Conservation (phyloP, 495 filamentous ascomycete species). For the Apodospora peruviana region DNA sequence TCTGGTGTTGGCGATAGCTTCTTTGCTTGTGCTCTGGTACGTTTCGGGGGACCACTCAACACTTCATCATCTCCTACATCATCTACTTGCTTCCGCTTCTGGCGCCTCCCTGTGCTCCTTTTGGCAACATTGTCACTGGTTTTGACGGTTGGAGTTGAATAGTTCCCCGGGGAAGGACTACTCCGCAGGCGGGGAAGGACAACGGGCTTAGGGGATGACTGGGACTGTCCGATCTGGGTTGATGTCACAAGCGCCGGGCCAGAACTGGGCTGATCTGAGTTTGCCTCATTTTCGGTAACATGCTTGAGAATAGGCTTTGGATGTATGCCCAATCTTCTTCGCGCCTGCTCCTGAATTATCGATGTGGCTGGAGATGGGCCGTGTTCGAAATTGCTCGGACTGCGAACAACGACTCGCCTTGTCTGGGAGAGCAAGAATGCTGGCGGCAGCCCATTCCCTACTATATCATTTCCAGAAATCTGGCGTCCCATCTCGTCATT, state of each 20-base stretch:
- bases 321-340: constrained; percentile 23
- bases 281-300: constrained; percentile 7
- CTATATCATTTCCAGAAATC: background rate
- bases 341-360: constrained; percentile 32
- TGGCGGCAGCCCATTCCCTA: background rate
- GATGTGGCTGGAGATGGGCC: constrained; percentile 23
- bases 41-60: no score
- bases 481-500: no score
- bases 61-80: no score
- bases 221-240: background rate
- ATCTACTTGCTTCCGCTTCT: no score
- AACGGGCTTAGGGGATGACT: background rate
- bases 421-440: constrained; percentile 4
- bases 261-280: background rate
- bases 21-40: no score
- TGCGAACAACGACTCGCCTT: constrained; percentile 34
- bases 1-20: no score
- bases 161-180: no score
- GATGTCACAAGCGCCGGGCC: constrained; percentile 1
- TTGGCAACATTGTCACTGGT: no score
- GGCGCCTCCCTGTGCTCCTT: no score
- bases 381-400: constrained; percentile 23
- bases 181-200: background rate
- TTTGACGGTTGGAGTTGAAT: no score
- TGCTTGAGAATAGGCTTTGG: constrained; percentile 38